phyloP scores from a whole-genome alignment of 108 stramenopile genomes.

The Cyclotella atomus region DNA sequence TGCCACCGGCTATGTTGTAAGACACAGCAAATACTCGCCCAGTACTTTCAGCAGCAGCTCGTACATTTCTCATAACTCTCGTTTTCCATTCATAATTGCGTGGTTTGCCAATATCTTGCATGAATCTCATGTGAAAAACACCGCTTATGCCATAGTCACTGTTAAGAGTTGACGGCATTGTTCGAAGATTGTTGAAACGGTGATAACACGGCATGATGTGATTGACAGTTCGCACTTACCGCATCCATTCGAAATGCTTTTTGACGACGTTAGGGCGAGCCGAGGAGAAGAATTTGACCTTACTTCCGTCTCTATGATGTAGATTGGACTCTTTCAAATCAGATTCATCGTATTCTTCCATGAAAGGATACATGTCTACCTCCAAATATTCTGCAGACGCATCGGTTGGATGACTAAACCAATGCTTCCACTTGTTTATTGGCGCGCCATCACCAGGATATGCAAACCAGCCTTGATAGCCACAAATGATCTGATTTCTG shows the following conservation, averaged over 20 bases:
- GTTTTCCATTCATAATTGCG: slow-evolving; percentile 23
- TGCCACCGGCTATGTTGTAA: slow-evolving; percentile 44
- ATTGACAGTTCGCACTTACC: too few species aligned
- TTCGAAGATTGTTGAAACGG: too few species aligned
- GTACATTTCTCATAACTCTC: slow-evolving; percentile 42
- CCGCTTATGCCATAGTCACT: slow-evolving; percentile 50
- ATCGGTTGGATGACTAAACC: slow-evolving; percentile 10
- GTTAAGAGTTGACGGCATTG: too few species aligned
- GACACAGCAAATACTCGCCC: slow-evolving; percentile 53
- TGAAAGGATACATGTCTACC: slow-evolving; percentile 47
- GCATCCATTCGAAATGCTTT: slow-evolving; percentile 58
- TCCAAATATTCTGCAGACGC: slow-evolving; percentile 21
- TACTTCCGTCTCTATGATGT: slow-evolving; percentile 30
- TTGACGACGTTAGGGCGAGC: slow-evolving; percentile 36
- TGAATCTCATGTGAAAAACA: slow-evolving; percentile 49
- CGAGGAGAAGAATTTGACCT: slow-evolving; percentile 37
- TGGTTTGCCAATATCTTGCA: slow-evolving; percentile 10
- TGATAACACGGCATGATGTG: too few species aligned
- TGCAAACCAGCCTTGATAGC: slow-evolving; percentile 60
- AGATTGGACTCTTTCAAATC: slow-evolving; percentile 41
- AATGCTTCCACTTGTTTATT: slow-evolving; percentile 50
- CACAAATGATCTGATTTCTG: slow-evolving; percentile 32
- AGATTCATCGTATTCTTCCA: slow-evolving; percentile 37
- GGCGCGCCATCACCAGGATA: slow-evolving; percentile 40
- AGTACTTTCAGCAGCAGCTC: slow-evolving; percentile 38